A percentile compares a stretch with the other conserved stretches of the same genome.
phyloP scores from a whole-genome alignment of 2,329 filamentous ascomycete species.

The Fusarium pseudonygamai region DNA sequence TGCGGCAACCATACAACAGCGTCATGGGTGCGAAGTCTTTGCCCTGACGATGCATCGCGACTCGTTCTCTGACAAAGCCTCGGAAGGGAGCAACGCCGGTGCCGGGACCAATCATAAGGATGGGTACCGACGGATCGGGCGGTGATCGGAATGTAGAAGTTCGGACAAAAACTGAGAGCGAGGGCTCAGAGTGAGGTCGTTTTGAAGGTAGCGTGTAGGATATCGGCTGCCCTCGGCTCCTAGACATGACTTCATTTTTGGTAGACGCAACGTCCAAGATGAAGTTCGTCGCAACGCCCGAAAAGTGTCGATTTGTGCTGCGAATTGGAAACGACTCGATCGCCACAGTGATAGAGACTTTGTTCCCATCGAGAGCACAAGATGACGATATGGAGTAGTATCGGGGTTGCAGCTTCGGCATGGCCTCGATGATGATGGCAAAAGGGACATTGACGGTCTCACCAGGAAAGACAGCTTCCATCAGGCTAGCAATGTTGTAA shows the following conservation, averaged over 20 bases:
- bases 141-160: neutral
- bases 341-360: neutral
- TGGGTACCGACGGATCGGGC: neutral
- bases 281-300: neutral
- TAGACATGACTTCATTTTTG: neutral
- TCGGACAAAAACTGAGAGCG: rapidly evolving
- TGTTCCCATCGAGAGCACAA: rapidly evolving
- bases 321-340: neutral
- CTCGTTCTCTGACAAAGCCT: neutral
- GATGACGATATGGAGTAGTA: neutral
- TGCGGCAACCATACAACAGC: rapidly evolving
- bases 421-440: neutral
- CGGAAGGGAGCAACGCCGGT: neutral
- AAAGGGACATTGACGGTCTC: rapidly evolving
- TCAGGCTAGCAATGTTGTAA: neutral
- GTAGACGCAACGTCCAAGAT: neutral
- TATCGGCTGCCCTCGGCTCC: neutral
- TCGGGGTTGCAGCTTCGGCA: neutral
- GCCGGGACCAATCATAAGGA: neutral
- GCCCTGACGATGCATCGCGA: neutral
- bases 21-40: neutral
- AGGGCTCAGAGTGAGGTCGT: neutral
- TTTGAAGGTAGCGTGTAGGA: neutral
- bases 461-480: neutral
- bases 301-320: neutral